Evolutionary conservation across 352 stramenopile genomes (phyloP).

Genomic region (Globisporangium alternatum): DNA sequence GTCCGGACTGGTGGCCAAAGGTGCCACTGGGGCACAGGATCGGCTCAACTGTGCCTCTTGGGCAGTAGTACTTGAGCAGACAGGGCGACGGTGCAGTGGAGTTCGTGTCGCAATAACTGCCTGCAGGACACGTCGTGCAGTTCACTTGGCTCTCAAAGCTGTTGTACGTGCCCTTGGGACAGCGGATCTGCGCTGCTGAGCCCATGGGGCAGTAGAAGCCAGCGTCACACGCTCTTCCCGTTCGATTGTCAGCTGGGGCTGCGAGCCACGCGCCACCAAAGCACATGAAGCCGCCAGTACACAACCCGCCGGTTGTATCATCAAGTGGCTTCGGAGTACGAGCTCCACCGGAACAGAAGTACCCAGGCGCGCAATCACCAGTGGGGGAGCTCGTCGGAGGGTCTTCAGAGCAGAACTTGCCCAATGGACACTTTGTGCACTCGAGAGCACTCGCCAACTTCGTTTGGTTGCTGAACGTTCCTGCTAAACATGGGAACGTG

Average conservation of each 20-base stretch:
- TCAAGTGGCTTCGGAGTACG: constrained; percentile 36
- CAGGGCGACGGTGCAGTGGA: constrained; percentile 46
- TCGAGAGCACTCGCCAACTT: constrained; percentile 36
- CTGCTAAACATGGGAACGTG: constrained; percentile 54
- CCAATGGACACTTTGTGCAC: constrained; percentile 56
- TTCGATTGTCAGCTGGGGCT: constrained; percentile 49
- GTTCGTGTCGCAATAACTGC: constrained; percentile 71
- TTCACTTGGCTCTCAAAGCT: constrained; percentile 35
- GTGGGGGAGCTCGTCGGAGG: constrained; percentile 48
- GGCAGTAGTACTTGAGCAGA: constrained; percentile 71
- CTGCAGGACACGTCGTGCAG: constrained; percentile 53
- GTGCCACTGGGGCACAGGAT: constrained; percentile 77
- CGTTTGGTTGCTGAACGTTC: constrained; percentile 54
- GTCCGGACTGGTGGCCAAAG: constrained; percentile 50
- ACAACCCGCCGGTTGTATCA: constrained; percentile 42
- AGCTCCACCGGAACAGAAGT: constrained; percentile 63
- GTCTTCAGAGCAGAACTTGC: constrained; percentile 76
- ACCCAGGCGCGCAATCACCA: constrained; percentile 56
- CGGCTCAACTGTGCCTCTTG: constrained; percentile 37
- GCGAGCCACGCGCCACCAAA: constrained; percentile 51
- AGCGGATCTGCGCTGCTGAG: constrained; percentile 47
- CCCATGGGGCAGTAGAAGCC: constrained; percentile 70
- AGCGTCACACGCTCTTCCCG: constrained; percentile 49
- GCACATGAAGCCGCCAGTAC: constrained; percentile 57
- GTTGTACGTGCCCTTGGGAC: constrained; percentile 73